phyloP scores from a whole-genome alignment of 2,329 filamentous ascomycete species.

The Chaetomium sp. region DNA sequence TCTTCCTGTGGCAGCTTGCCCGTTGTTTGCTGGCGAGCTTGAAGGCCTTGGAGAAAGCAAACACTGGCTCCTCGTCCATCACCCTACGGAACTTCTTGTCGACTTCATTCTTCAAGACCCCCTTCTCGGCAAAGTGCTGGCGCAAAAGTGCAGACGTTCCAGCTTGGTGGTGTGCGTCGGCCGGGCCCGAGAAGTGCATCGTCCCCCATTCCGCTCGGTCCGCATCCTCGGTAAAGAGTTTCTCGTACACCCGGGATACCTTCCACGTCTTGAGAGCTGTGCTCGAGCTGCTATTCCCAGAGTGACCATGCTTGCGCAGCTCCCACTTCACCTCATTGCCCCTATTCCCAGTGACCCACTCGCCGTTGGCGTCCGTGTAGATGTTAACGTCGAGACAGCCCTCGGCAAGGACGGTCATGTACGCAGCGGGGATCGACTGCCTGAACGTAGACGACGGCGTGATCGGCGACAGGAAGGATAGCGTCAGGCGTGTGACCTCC shows the following conservation, averaged over 20 bases:
- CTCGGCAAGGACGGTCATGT: slow-evolving; percentile 70
- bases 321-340: slow-evolving; percentile 72
- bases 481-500: slow-evolving; percentile 43
- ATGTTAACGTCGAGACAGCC: slow-evolving; percentile 66
- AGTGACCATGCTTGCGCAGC: slow-evolving; percentile 49
- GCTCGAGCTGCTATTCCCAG: slow-evolving; percentile 35
- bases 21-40: slow-evolving; percentile 44
- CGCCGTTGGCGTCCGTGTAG: slow-evolving; percentile 70
- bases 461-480: slow-evolving; percentile 71
- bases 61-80: slow-evolving; percentile 78
- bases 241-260: slow-evolving; percentile 60
- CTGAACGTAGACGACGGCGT: slow-evolving; percentile 79
- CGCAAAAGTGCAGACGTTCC: slow-evolving; percentile 68
- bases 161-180: slow-evolving; percentile 67
- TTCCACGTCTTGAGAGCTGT: slow-evolving; percentile 65
- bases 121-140: slow-evolving; percentile 68
- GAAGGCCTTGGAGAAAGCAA: slow-evolving; percentile 74
- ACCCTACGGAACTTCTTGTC: slow-evolving; percentile 70
- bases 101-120: slow-evolving; percentile 65
- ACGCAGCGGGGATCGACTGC: slow-evolving; percentile 80
- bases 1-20: slow-evolving; percentile 36
- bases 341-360: slow-evolving; percentile 80
- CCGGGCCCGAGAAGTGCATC: slow-evolving; percentile 73
- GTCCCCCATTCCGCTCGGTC: slow-evolving; percentile 86
- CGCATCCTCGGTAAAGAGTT: slow-evolving; percentile 71